These are phyloP conservation scores for Metschnikowia lachancei DNA, from an alignment of 805 yeast species.

Conservation along the genomic window DNA sequence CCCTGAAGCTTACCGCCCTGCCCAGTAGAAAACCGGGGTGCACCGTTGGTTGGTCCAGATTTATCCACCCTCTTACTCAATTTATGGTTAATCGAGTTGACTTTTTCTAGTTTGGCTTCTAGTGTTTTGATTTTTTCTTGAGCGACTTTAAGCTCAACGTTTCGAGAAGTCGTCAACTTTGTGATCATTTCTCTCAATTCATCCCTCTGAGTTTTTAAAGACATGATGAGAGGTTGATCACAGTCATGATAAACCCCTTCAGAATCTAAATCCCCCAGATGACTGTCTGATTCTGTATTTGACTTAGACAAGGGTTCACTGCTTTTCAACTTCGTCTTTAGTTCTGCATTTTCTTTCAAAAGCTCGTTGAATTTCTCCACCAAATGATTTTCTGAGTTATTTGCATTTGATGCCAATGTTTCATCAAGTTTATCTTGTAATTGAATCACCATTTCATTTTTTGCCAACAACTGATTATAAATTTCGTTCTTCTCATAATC, in stretches of 20 bases:
- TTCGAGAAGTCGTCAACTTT: conserved; percentile 36
- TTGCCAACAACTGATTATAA: conserved; percentile 44
- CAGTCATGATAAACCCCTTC: conserved; percentile 13
- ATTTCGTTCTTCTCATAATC: conserved; percentile 56
- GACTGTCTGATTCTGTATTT: background rate
- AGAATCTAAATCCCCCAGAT: conserved; percentile 3
- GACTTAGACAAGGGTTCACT: background rate
- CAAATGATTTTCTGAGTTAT: conserved; percentile 34
- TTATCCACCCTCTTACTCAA: conserved; percentile 28
- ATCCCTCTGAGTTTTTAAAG: conserved; percentile 33
- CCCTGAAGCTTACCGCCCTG: conserved; percentile 41
- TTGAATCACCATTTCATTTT: conserved; percentile 48
- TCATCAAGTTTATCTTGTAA: conserved; percentile 46
- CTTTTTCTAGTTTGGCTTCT: conserved; percentile 31
- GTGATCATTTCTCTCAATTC: conserved; percentile 41
- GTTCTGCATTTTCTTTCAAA: conserved; percentile 39
- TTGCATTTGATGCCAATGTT: conserved; percentile 21
- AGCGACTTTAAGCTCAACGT: conserved; percentile 35
- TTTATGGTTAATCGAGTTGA: conserved; percentile 33
- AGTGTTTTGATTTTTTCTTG: conserved; percentile 34
- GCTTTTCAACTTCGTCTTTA: conserved; percentile 25
- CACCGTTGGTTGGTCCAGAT: conserved; percentile 1
- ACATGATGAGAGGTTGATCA: conserved; percentile 16
- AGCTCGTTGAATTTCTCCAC: conserved; percentile 40
- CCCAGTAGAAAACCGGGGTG: conserved; percentile 7